phyloP scores from a whole-genome alignment of 345 rosid genomes.

The Isatis tinctoria region DNA sequence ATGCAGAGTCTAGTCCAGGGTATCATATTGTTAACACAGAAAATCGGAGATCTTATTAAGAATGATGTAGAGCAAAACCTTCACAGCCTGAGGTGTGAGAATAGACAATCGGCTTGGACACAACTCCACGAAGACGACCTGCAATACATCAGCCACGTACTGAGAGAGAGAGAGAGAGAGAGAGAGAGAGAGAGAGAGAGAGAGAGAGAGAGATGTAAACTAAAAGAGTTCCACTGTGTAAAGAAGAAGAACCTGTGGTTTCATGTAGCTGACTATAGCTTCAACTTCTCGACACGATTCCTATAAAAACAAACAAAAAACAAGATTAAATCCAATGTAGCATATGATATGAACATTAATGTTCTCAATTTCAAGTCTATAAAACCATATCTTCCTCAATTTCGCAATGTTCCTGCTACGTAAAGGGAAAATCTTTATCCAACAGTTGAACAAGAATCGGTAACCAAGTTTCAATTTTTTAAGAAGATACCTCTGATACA shows the following conservation, averaged over 20 bases:
- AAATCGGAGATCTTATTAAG: neutral
- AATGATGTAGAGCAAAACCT: conserved; percentile 41
- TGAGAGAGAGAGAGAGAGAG: neutral
- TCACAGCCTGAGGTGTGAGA: conserved; percentile 64
- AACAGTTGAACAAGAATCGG: neutral
- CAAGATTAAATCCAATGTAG: neutral
- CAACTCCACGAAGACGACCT: conserved; percentile 89
- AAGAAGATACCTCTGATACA: conserved; percentile 59
- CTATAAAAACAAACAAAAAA: conserved; percentile 38
- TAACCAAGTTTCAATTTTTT: neutral
- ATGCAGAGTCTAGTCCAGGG: neutral
- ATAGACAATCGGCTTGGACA: conserved; percentile 77
- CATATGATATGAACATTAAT: neutral
- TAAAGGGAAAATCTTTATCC: neutral
- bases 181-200: neutral
- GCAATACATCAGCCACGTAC: neutral
- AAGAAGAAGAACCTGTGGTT: conserved; percentile 70
- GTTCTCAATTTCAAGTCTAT: neutral
- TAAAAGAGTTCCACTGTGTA: neutral
- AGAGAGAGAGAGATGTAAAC: neutral
- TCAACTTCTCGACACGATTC: conserved; percentile 93
- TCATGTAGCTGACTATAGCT: conserved; percentile 62
- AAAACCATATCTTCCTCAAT: too few relatives aligned
- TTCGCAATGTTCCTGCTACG: neutral
- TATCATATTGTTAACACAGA: neutral